Conservation (phyloP, 2,329 filamentous ascomycete species). For the Colletotrichum agaves region DNA sequence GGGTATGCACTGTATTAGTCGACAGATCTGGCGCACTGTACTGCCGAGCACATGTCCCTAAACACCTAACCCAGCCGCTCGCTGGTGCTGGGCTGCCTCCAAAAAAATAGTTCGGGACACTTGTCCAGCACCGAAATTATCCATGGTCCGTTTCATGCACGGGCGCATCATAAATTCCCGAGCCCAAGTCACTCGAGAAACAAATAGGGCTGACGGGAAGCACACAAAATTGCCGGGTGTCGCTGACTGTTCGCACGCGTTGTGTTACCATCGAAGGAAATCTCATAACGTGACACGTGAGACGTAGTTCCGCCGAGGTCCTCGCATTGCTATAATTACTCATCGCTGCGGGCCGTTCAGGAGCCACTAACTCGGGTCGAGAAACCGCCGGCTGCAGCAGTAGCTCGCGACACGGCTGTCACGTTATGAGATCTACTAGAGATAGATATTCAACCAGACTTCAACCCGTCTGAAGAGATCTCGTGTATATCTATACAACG, state of each 20-base stretch:
- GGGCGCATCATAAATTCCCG: conserved; percentile 2
- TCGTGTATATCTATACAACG: not conserved
- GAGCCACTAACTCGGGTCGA: not conserved
- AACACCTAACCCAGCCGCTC: not conserved
- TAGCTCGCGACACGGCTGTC: not conserved
- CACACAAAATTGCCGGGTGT: no score
- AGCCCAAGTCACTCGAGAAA: not conserved
- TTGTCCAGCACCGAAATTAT: not conserved
- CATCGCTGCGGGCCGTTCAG: not conserved
- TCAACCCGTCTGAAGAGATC: not conserved
- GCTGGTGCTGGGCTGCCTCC: not conserved
- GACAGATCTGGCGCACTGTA: not conserved
- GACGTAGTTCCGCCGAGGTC: not conserved
- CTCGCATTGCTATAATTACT: not conserved
- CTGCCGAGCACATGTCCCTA: not conserved
- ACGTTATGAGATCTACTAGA: not conserved
- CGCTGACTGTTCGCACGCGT: no score
- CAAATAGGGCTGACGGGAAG: conserved; percentile 1
- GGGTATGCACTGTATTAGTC: not conserved
- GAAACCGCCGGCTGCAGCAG: not conserved
- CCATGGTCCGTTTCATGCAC: conserved; percentile 11
- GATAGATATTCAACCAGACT: not conserved
- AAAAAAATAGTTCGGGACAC: conserved; percentile 3
- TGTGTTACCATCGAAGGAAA: no score
- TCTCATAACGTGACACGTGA: no score